Evolutionary conservation across 805 yeast genomes (phyloP).

Genomic region (Hanseniaspora lachancei): DNA sequence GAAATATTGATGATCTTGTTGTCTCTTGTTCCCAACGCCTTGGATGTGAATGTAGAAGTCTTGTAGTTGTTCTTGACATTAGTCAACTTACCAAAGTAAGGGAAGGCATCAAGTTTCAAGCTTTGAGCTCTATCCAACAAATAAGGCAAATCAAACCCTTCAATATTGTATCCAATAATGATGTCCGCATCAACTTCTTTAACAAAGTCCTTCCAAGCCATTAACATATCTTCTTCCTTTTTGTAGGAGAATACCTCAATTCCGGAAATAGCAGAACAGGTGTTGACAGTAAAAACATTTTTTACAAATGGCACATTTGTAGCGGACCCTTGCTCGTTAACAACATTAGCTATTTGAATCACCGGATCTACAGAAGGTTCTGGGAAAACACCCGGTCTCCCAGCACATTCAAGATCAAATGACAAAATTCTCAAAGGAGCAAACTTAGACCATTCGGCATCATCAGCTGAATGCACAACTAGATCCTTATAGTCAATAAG

Average conservation of each 20-base stretch:
- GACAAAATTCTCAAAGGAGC: constrained; percentile 90
- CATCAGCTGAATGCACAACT: constrained; percentile 75
- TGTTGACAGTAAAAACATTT: constrained; percentile 83
- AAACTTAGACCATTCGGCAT: constrained; percentile 70
- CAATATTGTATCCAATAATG: constrained; percentile 87
- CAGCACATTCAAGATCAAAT: constrained; percentile 97
- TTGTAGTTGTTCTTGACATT: constrained; percentile 61
- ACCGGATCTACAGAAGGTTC: constrained; percentile 89
- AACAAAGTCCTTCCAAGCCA: constrained; percentile 77
- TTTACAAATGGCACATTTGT: constrained; percentile 79
- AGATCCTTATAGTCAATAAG: constrained; percentile 53
- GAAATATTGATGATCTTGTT: constrained; percentile 84
- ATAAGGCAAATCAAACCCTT: constrained; percentile 92
- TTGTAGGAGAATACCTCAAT: constrained; percentile 69
- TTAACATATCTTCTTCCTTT: constrained; percentile 69
- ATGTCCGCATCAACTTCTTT: constrained; percentile 86
- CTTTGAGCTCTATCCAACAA: constrained; percentile 75
- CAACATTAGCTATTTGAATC: constrained; percentile 93
- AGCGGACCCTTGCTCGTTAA: constrained; percentile 53
- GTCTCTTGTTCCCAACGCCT: constrained; percentile 93
- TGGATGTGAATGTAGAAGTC: constrained; percentile 76
- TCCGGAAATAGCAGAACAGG: constrained; percentile 89
- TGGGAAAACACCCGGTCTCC: constrained; percentile 91
- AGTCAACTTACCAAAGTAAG: constrained; percentile 71
- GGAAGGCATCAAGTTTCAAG: constrained; percentile 50